Evolutionary conservation across 208 protist genomes (phyloP).

Genomic region (Jaenimonas drosophilae): DNA sequence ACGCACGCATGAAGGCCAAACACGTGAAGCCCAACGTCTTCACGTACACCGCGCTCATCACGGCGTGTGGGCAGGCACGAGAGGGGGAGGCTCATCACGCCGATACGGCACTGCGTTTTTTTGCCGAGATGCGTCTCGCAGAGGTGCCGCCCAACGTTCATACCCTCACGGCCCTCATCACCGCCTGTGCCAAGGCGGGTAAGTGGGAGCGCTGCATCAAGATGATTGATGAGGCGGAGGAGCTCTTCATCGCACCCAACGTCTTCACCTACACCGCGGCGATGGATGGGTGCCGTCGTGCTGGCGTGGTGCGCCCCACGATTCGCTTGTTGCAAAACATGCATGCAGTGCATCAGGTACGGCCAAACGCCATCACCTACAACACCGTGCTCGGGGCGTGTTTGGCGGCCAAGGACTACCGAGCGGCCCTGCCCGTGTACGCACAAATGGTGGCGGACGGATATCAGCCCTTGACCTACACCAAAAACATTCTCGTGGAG

Average conservation of each 20-base stretch:
- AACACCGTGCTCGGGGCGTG: constrained; percentile 76
- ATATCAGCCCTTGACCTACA: constrained; percentile 67
- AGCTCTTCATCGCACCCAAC: constrained; percentile 73
- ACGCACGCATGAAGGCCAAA: constrained; percentile 60
- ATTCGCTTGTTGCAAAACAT: constrained; percentile 51
- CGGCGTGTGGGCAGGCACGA: constrained; percentile 19
- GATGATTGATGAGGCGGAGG: constrained; percentile 64
- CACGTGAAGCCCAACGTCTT: constrained; percentile 78
- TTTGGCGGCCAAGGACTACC: constrained; percentile 27
- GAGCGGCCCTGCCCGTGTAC: constrained; percentile 52
- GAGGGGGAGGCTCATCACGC: constrained; percentile 16
- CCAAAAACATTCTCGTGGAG: constrained; percentile 29
- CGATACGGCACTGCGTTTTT: constrained; percentile 21
- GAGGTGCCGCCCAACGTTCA: constrained; percentile 26
- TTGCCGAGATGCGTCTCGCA: constrained; percentile 25
- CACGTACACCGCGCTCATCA: constrained; percentile 64
- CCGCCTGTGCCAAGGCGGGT: constrained; percentile 44
- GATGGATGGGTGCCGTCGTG: constrained; percentile 79
- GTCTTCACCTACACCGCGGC: constrained; percentile 85
- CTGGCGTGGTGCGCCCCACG: constrained; percentile 51
- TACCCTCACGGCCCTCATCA: constrained; percentile 65
- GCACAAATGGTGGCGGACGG: constrained; percentile 73
- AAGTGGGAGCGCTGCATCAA: constrained; percentile 68
- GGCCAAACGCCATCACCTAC: constrained; percentile 82
- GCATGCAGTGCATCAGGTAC: constrained; percentile 31